Base-by-base conservation (phyloP, 192 early-diverging fungal genomes). In the Umbelopsis isabellina region DNA sequence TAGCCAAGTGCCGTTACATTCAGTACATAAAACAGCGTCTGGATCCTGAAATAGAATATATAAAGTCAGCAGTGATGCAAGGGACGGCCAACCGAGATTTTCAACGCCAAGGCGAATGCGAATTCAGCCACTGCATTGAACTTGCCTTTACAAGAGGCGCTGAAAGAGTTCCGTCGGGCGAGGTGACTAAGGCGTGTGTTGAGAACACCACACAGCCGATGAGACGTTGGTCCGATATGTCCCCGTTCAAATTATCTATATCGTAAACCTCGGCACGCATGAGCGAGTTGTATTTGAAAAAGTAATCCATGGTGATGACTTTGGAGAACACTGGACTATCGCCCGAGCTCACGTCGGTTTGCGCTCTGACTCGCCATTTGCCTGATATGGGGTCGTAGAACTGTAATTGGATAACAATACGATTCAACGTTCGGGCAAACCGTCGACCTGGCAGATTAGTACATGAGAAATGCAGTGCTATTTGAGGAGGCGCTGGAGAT, bases 261-360 rank as follows among this genome's bases (percentile, higher is more conserved):
- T 67, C 66, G 37, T 67, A 67, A 15, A 67, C 66, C 11, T 67
- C 66, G 18, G 48, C 22, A 13, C 66, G 12, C 25, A 67, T 22
- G 15, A 67, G 45, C 3, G 66, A 49, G 35, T 67, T 67, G 45
- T 49, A 49, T 49, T 49, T 67, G 44, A 49, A 47, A 25, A 46
- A 67, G 45, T 67, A 67, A 35, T 67, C 66, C 25, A 67, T 49
- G 4, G 66, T 67, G 25, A 67, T 47, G 66, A 44, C 41, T 33
- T 35, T 47, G 15, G 66, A 67, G 10, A 67, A 67, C 8, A 67
- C 66, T 12, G 66, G 66, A 20, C 25, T 67, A 25, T 67, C 66
- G n/a, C 48, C 48, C 2, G 46, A 46, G 7, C 48, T 44, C 8
- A 67, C 66, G 48, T 67, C 66, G 0, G 66, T 67, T 27, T 67